These are phyloP conservation scores for Mycena citricolor DNA, from an alignment of 1,284 basidiomycete species.

Conservation along the genomic window DNA sequence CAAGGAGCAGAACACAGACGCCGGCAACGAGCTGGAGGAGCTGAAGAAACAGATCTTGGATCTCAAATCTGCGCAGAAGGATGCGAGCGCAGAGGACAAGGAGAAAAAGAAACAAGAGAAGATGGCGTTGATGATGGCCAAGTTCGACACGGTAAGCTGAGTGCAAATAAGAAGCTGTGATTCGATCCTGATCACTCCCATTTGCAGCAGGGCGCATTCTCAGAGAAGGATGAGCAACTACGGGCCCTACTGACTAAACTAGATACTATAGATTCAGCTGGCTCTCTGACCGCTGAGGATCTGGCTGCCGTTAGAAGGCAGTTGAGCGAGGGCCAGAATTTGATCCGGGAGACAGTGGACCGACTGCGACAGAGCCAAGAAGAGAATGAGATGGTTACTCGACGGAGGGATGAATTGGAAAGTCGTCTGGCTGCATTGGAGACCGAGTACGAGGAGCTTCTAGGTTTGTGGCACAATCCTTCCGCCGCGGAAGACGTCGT, in stretches of 20 bases:
- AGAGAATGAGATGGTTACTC: constrained; percentile 84
- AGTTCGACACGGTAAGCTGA: constrained; percentile 84
- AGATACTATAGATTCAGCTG: constrained; percentile 70
- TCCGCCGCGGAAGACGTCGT: constrained; percentile 5
- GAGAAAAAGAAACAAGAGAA: constrained; percentile 99
- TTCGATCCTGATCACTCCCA: constrained; percentile 17
- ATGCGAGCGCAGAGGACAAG: constrained; percentile 88
- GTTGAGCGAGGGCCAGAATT: constrained; percentile 84
- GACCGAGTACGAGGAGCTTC: constrained; percentile 93
- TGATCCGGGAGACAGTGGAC: constrained; percentile 88
- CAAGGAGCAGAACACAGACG: constrained; percentile 92
- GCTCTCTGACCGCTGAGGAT: constrained; percentile 73
- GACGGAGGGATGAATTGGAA: constrained; percentile 88
- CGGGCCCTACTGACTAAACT: constrained; percentile 82
- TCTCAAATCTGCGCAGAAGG: constrained; percentile 81
- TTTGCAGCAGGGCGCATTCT: constrained; percentile 78
- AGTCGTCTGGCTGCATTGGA: constrained; percentile 80
- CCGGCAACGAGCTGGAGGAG: constrained; percentile 88
- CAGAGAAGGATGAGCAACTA: constrained; percentile 92
- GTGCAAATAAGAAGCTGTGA: constrained; percentile 8
- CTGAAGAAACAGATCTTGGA: constrained; percentile 81
- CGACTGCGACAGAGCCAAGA: constrained; percentile 87
- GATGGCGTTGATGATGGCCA: constrained; percentile 99
- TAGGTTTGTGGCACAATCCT: constrained; percentile 53
- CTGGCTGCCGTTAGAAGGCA: constrained; percentile 81